Conservation (phyloP, 345 rosid genomes). For the Rhodamnia argentea region DNA sequence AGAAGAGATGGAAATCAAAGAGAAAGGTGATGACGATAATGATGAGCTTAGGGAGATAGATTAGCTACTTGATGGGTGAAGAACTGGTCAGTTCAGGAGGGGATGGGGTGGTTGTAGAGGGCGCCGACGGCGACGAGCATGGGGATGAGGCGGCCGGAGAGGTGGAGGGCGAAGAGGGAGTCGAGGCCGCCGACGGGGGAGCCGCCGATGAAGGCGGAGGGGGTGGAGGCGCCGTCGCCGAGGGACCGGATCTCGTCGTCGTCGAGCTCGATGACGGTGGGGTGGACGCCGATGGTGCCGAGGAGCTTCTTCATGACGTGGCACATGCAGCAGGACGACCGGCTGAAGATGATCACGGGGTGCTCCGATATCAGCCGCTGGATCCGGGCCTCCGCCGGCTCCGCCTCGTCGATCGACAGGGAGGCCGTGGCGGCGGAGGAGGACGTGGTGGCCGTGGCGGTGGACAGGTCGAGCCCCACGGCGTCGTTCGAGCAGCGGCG, state of each 20-base stretch:
- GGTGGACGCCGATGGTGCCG: slow-evolving; percentile 70
- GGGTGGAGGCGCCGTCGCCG: slow-evolving; percentile 15
- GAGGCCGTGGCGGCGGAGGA: slow-evolving; percentile 20
- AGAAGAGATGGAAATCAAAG: neutral
- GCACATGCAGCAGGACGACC: slow-evolving; percentile 92
- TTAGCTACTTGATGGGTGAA: neutral
- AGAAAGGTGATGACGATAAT: neutral
- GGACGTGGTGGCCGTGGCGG: slow-evolving; percentile 2
- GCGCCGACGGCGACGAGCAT: slow-evolving; percentile 87
- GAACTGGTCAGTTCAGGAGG: neutral
- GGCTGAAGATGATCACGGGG: slow-evolving; percentile 86
- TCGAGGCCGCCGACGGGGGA: slow-evolving; percentile 77
- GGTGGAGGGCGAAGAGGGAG: slow-evolving; percentile 83
- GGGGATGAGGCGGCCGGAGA: slow-evolving; percentile 80
- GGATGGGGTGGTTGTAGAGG: slow-evolving; percentile 7
- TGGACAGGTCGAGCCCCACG: slow-evolving; percentile 33
- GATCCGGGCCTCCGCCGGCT: slow-evolving; percentile 62
- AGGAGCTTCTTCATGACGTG: slow-evolving; percentile 86
- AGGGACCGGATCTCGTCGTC: slow-evolving; percentile 79
- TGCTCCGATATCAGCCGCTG: slow-evolving; percentile 82
- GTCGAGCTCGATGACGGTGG: slow-evolving; percentile 86
- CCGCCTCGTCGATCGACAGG: slow-evolving; percentile 71
- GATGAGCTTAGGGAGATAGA: neutral
- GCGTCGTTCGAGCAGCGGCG: slow-evolving; percentile 36
- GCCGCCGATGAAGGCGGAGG: slow-evolving; percentile 80